These are phyloP conservation scores for Bjerkandera adusta DNA, from an alignment of 1,284 basidiomycete genomes.

Conservation along the genomic window DNA sequence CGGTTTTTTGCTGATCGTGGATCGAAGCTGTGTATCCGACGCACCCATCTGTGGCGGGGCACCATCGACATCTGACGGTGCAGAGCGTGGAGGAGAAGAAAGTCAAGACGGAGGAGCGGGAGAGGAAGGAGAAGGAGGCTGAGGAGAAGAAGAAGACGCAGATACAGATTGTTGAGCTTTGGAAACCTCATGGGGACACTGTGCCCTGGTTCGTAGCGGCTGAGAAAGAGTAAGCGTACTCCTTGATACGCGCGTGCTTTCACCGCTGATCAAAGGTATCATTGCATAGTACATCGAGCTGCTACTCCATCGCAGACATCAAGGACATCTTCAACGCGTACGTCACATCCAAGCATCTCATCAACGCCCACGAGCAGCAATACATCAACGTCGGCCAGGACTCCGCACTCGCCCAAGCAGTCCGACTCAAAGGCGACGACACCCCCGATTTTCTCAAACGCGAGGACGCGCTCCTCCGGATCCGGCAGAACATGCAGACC, in stretches of 20 bases:
- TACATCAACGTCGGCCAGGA: constrained; percentile 68
- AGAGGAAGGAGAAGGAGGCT: constrained; percentile 43
- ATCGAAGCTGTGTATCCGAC: constrained; percentile 48
- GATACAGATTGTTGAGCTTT: constrained; percentile 63
- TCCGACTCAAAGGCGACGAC: constrained; percentile 45
- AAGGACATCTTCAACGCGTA: constrained; percentile 60
- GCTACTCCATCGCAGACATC: constrained; percentile 59
- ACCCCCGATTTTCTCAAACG: constrained; percentile 59
- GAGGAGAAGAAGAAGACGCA: constrained; percentile 45
- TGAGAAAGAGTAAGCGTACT: constrained; percentile 48
- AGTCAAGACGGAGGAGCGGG: constrained; percentile 49
- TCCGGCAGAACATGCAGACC: constrained; percentile 65
- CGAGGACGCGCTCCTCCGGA: constrained; percentile 60
- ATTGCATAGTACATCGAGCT: constrained; percentile 42
- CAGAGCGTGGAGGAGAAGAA: constrained; percentile 58
- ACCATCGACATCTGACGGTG: constrained; percentile 56
- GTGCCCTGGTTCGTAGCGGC: constrained; percentile 61
- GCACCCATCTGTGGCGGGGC: constrained; percentile 57
- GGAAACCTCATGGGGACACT: constrained; percentile 65
- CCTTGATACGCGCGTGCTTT: neutral
- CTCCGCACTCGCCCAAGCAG: constrained; percentile 43
- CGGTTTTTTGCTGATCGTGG: neutral
- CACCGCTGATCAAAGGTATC: constrained; percentile 8
- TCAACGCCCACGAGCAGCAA: constrained; percentile 64
- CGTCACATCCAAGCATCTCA: constrained; percentile 56